A percentile compares a stretch with the other conserved stretches of the same genome.
Evolutionary conservation across 2,329 filamentous ascomycete species (phyloP).

Genomic region (Aspergillus intermedius): DNA sequence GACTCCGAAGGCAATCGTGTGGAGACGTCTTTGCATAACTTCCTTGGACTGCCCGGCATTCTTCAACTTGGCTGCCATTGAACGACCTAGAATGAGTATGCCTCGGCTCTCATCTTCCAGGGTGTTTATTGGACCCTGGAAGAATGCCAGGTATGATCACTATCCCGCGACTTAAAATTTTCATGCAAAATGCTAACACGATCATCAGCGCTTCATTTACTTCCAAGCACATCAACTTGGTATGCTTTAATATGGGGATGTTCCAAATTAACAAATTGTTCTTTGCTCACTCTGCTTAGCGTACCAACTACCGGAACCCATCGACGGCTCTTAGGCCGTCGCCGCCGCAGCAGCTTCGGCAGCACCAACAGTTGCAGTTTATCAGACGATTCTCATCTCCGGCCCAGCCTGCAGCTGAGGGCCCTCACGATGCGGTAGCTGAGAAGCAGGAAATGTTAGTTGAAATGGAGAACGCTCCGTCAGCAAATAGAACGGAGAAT

Average conservation of each 20-base stretch:
- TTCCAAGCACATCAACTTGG: constrained; percentile 2
- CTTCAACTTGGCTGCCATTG: background rate
- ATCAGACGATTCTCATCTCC: background rate
- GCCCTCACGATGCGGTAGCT: background rate
- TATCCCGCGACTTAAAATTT: background rate
- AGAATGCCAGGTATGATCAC: background rate
- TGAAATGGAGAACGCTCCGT: background rate
- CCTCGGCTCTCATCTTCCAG: constrained; percentile 4
- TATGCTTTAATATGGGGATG: background rate
- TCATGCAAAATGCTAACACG: constrained; percentile 2
- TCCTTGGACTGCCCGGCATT: background rate
- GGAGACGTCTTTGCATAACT: background rate
- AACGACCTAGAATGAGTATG: constrained; percentile 2
- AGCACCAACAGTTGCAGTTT: background rate
- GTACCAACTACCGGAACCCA: background rate
- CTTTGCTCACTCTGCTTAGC: constrained; percentile 2
- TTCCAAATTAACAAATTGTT: background rate
- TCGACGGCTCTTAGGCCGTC: constrained; percentile 2
- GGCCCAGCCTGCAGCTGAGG: background rate
- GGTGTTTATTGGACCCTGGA: constrained; percentile 4
- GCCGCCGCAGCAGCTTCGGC: background rate
- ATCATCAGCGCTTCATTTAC: constrained; percentile 6
- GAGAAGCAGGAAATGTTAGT: background rate
- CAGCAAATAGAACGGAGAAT: too few relatives aligned
- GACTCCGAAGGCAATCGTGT: background rate